Evolutionary conservation across 2,329 filamentous ascomycete species (phyloP), one percentile per base, ranked within the genome.

Genomic region (Paecilomyces sp.): DNA sequence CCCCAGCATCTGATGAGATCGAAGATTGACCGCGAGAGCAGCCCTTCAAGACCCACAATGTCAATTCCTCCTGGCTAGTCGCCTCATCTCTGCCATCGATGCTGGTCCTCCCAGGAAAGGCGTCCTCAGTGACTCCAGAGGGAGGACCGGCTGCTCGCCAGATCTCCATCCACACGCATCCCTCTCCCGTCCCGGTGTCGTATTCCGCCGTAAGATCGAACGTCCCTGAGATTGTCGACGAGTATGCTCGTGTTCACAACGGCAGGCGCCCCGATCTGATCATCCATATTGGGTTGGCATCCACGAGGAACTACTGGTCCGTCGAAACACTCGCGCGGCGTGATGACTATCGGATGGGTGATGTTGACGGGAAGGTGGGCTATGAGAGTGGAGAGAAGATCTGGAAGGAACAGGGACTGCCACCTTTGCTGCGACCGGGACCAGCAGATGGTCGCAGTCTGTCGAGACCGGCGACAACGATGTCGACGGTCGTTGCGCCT

Each of bases 31-130:
- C 30, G 7, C 28, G 52, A 24, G 22, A 60, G 54, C 64, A 93
- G 90, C 88, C 91, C 1, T 96, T 95, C 74, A 86, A 88, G 66
- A 80, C 87, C 53, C 87, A 87, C 69, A 84, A 86, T 30, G 77
- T 87, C 61, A 96, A 96, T 70, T 90, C 91, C 8, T 91, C 91
- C 2, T 92, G 85, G 82, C 84, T 92, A 70, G 92, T 96, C 69
- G 86, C 88, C 55, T 81, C 80, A 28, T 79, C 78, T 22, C 83
- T 95, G n/a, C 87, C 90, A 3, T 73, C 82, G 2, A 82, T 83
- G 65, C 82, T 92, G 4, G 83, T 85, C 2, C 76, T 74, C 15
- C 63, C 67, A 4, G 18, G 63, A 2, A 62, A 66, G 22, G 55
- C 61, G 9, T 33, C 52, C 3, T 52, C 50, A 3, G 22, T 67